Conservation (phyloP, 2,329 filamentous ascomycete genomes). For the Pseudogymnoascus sp. region DNA sequence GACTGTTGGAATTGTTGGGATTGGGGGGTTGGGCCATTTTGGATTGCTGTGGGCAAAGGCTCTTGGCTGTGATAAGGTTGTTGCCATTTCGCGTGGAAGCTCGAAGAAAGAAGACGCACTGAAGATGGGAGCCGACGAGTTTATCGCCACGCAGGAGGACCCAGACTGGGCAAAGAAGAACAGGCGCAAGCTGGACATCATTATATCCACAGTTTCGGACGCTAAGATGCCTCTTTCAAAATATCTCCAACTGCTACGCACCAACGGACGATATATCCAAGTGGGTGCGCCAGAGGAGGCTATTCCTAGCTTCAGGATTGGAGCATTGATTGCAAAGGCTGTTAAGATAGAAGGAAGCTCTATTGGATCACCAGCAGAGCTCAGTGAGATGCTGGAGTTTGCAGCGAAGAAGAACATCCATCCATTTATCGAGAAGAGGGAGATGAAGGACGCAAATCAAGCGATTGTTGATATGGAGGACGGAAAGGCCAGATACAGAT, state of each 20-base stretch:
- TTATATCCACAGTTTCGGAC: constrained; percentile 48
- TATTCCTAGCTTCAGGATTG: constrained; percentile 45
- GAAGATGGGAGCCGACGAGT: constrained; percentile 51
- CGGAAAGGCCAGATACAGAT: constrained; percentile 45
- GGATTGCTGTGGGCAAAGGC: constrained; percentile 63
- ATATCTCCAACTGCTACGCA: constrained; percentile 52
- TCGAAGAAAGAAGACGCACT: constrained; percentile 51
- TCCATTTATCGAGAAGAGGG: constrained; percentile 47
- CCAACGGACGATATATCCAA: constrained; percentile 54
- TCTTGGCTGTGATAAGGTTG: constrained; percentile 56
- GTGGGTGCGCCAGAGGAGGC: constrained; percentile 56
- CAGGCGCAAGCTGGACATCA: constrained; percentile 44
- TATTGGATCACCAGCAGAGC: constrained; percentile 39
- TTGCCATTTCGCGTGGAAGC: constrained; percentile 53
- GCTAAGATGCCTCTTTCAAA: constrained; percentile 52
- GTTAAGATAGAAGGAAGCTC: constrained; percentile 36
- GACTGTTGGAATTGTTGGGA: constrained; percentile 59
- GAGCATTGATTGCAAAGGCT: constrained; percentile 48
- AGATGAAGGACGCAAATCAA: constrained; percentile 50
- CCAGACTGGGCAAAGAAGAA: constrained; percentile 49
- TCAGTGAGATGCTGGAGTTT: constrained; percentile 52
- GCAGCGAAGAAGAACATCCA: constrained; percentile 49
- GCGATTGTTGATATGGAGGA: constrained; percentile 47
- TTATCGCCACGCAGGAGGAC: constrained; percentile 47
- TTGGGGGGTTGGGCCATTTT: constrained; percentile 68